Conservation (phyloP, 257 asterid genomes). For the Nicotiana sylvestris region DNA sequence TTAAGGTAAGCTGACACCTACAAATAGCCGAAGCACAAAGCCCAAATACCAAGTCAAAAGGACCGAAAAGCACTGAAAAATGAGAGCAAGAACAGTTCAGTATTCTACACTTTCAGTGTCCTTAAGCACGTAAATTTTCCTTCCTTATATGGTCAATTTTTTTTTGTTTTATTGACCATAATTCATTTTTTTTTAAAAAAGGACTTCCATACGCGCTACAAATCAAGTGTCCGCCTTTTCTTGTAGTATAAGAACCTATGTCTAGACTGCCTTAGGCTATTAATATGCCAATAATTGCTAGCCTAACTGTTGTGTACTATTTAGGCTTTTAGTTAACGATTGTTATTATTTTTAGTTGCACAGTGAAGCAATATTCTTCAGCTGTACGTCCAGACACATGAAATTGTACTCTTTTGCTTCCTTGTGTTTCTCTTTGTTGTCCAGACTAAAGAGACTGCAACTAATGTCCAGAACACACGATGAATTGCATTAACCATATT, state of each 20-base stretch:
- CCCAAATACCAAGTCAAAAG: too few species aligned
- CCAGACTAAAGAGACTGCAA: neutral
- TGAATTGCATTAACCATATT: neutral
- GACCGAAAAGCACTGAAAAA: neutral
- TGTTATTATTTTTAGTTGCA: neutral
- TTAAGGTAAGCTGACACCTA: too few species aligned
- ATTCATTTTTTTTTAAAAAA: neutral
- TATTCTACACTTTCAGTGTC: neutral
- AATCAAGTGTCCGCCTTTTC: neutral
- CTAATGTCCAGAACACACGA: neutral
- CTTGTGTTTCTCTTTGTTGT: neutral
- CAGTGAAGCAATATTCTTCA: neutral
- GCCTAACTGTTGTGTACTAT: neutral
- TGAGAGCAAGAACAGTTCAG: neutral
- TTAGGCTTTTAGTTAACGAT: neutral
- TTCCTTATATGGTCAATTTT: neutral
- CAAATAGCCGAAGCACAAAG: too few species aligned
- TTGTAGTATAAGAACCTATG: neutral
- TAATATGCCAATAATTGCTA: neutral
- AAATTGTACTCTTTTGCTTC: neutral
- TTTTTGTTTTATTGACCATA: neutral
- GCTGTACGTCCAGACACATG: neutral
- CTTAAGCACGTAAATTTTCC: neutral
- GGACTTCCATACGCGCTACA: neutral
- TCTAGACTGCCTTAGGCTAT: neutral